A percentile compares a stretch with the other conserved stretches of the same genome.
phyloP scores from a whole-genome alignment of 73 alveolate genomes.

The Paraurostyla sp. region DNA sequence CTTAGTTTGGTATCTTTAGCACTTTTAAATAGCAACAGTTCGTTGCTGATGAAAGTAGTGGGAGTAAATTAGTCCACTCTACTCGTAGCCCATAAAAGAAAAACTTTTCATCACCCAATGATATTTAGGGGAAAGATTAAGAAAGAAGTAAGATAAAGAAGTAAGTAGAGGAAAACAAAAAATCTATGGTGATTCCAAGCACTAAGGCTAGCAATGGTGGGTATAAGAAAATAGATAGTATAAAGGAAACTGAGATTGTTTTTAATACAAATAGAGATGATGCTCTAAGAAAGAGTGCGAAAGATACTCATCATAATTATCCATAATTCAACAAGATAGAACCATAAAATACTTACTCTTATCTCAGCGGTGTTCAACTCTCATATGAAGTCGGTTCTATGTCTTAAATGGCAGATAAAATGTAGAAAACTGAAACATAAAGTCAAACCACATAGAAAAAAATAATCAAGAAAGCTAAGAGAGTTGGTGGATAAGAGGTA shows the following conservation, averaged over 20 bases:
- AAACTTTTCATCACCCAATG: conserved; percentile 52
- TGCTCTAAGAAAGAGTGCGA: conserved; percentile 32
- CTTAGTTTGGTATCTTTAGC: neutral
- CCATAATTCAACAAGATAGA: neutral
- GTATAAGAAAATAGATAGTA: too few species aligned
- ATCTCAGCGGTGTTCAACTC: neutral
- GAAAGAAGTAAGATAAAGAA: conserved; percentile 3
- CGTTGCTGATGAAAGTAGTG: neutral
- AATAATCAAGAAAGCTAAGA: conserved; percentile 19
- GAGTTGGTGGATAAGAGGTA: too few species aligned
- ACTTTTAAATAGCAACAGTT: neutral
- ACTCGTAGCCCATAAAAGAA: conserved; percentile 55
- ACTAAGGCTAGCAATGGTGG: neutral
- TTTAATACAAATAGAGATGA: neutral
- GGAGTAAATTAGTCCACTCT: conserved; percentile 20
- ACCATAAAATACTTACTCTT: neutral
- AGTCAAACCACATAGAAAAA: conserved; percentile 14
- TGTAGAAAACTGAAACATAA: neutral
- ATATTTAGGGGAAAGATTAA: neutral
- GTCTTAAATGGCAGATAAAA: conserved; percentile 6
- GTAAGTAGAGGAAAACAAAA: neutral
- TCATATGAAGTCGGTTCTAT: conserved; percentile 10
- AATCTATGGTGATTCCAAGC: neutral
- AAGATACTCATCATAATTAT: neutral
- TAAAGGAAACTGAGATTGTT: too few species aligned